Percentiles rank a stretch among this genome's conserved stretches.
These are phyloP conservation scores for Neurospora cerealis DNA, from an alignment of 495 filamentous ascomycete genomes.

Conservation along the genomic window DNA sequence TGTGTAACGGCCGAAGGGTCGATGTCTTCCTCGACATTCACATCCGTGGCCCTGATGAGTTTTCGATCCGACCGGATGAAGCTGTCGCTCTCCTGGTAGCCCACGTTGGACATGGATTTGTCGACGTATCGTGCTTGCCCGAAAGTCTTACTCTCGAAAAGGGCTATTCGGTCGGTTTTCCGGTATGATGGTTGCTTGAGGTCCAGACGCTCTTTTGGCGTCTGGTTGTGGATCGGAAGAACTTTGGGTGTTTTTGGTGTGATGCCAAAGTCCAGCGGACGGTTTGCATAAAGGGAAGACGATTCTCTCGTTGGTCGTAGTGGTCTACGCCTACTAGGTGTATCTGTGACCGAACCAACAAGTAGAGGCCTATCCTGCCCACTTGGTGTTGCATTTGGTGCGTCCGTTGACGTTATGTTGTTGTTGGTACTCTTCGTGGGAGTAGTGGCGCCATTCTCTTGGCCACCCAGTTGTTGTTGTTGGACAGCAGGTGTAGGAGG, in stretches of 20 bases:
- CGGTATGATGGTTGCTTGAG: constrained; percentile 49
- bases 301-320: constrained; percentile 39
- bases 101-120: constrained; percentile 84
- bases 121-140: constrained; percentile 59
- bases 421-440: constrained; percentile 26
- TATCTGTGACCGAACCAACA: constrained; percentile 16
- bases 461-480: constrained; percentile 8
- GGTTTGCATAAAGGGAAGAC: constrained; percentile 36
- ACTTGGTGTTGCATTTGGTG: constrained; percentile 15
- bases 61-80: constrained; percentile 67
- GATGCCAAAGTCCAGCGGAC: constrained; percentile 25
- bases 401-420: neutral
- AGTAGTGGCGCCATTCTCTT: constrained; percentile 23
- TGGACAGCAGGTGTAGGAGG: constrained; percentile 33
- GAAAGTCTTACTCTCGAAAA: constrained; percentile 46
- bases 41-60: constrained; percentile 67
- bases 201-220: constrained; percentile 49
- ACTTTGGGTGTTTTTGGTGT: constrained; percentile 37
- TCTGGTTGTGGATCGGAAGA: constrained; percentile 44
- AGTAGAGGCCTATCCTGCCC: constrained; percentile 19
- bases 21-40: constrained; percentile 71
- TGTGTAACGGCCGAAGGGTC: constrained; percentile 51
- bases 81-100: constrained; percentile 88
- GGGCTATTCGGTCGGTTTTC: constrained; percentile 41
- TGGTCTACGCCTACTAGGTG: constrained; percentile 35